Evolutionary conservation across 2,329 filamentous ascomycete species (phyloP), one percentile per base, ranked within the genome.

Genomic region (Alternaria infectoria): DNA sequence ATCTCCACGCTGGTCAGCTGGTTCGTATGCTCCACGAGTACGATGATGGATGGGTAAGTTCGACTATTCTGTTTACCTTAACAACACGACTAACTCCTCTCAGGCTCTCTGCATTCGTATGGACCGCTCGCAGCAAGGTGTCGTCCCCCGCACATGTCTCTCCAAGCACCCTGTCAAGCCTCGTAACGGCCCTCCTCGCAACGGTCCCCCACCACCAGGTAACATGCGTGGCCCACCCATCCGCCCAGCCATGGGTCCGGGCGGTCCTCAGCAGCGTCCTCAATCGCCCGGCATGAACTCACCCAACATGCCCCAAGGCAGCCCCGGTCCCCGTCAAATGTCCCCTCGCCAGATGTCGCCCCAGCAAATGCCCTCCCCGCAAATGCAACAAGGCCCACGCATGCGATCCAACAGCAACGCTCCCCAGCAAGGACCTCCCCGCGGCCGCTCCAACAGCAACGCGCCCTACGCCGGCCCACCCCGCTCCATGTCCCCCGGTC

Each of bases 41-140:
- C 74, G 96, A 99, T 77, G 96, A 99, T 81, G 96, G 96, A 74
- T 99, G 96, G 96, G 92, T 95, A 87, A 87, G 91, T 86, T 30
- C 11, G 6, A 5, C 19, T 15, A 1, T 28, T 28, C n/a, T n/a
- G n/a, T n/a, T n/a, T n/a, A 2, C n/a, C 9, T 28, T 17, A 3
- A 23, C 3, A 1, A 21, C 0, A 47, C 26, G 44, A 61, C 54
- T 59, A 57, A 64, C 72, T 76, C 62, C 50, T 57, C 55, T 21
- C 68, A 94, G 92, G 93, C 94, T 75, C 92, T 98, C 59, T 97
- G 93, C 81, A 91, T 93, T 71, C 91, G 91, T 69, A 90, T 98
- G 73, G 94, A 98, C 80, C 91, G 93, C 68, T 94, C 93, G 64
- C 87, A 92, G 73, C 94, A 98, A 83, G 96, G 96, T 84, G 96